Base-by-base conservation (phyloP, 208 protist genomes). In the Strigomonas culicis region DNA sequence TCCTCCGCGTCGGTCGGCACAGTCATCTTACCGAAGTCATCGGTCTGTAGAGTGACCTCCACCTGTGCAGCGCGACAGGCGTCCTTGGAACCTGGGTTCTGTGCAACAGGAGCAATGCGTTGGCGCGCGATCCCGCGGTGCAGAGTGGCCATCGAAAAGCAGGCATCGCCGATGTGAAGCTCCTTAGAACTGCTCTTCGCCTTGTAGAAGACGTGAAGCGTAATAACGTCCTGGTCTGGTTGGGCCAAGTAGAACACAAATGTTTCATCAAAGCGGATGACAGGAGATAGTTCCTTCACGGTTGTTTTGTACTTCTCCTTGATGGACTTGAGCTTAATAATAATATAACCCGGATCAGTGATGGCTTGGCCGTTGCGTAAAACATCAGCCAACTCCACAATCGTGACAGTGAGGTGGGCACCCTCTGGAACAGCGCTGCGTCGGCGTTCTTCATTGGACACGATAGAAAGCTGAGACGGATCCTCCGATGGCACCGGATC, bases 231-330 rank as follows among this genome's bases (percentile, higher is more conserved):
- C 71, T 94, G 80, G 62, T 90, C 82, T 4, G 88, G 88, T 50
- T 94, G 85, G 31, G 88, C 88, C 43, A 94, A 79, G 57, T 92
- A 94, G 55, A 94, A 94, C 7, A 84, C 74, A 64, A 94, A 94
- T 21, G 82, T 88, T 63, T 94, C 88, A 51, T 90, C 81, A 67
- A 94, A 92, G 31, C 78, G 64, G 67, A 92, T 80, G 39, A 87
- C 77, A 22, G 84, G 82, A 39, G 78, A 75, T 25, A 92, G 58
- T 52, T 87, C 75, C 56, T 87, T 87, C 7, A 88, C 79, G 25
- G 85, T 90, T 4, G 88, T 94, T 61, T 92, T 94, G 64, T 94
- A 94, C 70, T 94, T 94, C 63, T 94, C 88, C 63, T 94, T 94
- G 44, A 94, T 86, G 27, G 88, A 94, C 70, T 94, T 94, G 21